phyloP scores from a whole-genome alignment of 208 protist species.

The Porcisia hertigi region DNA sequence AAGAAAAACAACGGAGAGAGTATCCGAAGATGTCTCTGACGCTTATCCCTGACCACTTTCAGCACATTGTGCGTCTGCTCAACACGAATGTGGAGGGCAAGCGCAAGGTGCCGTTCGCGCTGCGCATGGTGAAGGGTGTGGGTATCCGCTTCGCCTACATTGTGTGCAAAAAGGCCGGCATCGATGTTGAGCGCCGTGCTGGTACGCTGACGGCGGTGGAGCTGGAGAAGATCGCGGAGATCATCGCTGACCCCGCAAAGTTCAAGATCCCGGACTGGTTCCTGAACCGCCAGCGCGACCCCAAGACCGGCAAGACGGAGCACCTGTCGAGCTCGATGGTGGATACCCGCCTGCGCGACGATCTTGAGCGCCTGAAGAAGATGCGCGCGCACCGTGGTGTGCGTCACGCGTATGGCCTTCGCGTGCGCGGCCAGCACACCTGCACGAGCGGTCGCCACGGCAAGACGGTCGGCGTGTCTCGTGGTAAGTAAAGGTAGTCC shows the following conservation, averaged over 20 bases:
- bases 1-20: conserved; percentile 5
- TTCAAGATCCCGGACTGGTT: conserved; percentile 99
- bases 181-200: conserved; percentile 97
- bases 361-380: conserved; percentile 99
- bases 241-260: conserved; percentile 98
- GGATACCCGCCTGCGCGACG: conserved; percentile 98
- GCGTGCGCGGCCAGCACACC: conserved; percentile 99
- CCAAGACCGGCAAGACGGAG: conserved; percentile 97
- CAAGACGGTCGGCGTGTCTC: conserved; percentile 86
- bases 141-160: conserved; percentile 99
- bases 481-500: conserved; percentile 59
- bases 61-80: conserved; percentile 99
- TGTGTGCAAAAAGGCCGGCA: conserved; percentile 98
- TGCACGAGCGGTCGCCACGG: conserved; percentile 99
- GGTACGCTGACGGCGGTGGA: conserved; percentile 93
- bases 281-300: conserved; percentile 99
- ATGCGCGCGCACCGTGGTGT: conserved; percentile 98
- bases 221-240: conserved; percentile 97
- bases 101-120: conserved; percentile 97
- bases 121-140: conserved; percentile 99
- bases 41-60: conserved; percentile 93
- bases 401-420: conserved; percentile 98
- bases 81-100: conserved; percentile 99
- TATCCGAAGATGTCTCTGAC: conserved; percentile 35
- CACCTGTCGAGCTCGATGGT: conserved; percentile 97